Conservation (phyloP, 2,329 filamentous ascomycete species). For the Aspergillus hortae region DNA sequence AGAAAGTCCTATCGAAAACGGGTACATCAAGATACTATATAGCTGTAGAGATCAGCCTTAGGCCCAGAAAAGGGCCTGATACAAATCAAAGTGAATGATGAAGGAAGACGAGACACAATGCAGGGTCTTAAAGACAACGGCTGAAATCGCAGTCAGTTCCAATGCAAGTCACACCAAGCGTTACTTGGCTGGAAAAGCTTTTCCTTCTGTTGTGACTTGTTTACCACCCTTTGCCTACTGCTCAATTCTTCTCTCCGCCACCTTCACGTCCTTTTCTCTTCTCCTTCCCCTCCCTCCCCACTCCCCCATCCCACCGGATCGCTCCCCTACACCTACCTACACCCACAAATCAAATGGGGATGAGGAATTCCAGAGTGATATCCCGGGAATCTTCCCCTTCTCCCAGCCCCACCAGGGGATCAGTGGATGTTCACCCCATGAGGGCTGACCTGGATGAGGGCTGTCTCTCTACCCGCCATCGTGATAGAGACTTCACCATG, state of each 20-base stretch:
- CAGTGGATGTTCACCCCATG: conserved; percentile 5
- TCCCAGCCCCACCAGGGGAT: neutral
- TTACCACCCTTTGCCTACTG: neutral
- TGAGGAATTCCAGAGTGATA: no score
- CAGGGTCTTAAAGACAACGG: no score
- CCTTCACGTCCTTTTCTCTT: neutral
- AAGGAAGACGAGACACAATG: no score
- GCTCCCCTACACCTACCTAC: neutral
- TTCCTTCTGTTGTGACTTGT: neutral
- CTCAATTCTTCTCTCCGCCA: neutral
- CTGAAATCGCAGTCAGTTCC: no score
- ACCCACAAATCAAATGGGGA: no score
- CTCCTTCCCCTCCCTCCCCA: neutral
- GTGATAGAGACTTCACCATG: conserved; percentile 17
- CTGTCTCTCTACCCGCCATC: conserved; percentile 7
- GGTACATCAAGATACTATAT: no score
- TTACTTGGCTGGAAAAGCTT: neutral
- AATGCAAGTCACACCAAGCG: no score
- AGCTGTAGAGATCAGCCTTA: no score
- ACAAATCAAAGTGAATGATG: no score
- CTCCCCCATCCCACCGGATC: neutral
- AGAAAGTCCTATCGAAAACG: no score
- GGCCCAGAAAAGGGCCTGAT: no score
- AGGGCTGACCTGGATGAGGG: conserved; percentile 12
- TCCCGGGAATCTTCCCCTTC: no score